Evolutionary conservation across 257 asterid genomes (phyloP), one percentile per base, ranked within the genome.

Genomic region (Nicotiana knightiana): DNA sequence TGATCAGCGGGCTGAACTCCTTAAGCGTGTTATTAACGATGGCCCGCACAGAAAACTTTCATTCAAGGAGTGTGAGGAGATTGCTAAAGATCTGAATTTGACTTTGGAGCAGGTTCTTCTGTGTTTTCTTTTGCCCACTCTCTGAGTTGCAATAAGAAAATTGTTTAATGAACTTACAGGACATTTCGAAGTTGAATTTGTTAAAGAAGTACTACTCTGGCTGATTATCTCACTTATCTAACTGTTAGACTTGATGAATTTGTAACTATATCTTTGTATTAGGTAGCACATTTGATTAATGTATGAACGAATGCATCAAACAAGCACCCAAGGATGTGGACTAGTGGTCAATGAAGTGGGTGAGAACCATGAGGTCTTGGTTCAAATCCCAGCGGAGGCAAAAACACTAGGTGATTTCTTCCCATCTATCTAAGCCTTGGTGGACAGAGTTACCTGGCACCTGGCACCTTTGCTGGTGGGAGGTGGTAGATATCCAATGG

Each of bases 11-110:
- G 93, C 85, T 78, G 90, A 90, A 88, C 95, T 96, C 83, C 89
- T 91, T 71, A 89, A 90, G 86, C 90, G 91, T 61, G 80, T 94
- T 76, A 83, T 86, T 66, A 84, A 85, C 67, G 89, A 90, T 81
- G 93, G 90, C 51, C 86, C 89, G 55, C 86, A 87, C 73, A 90
- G 85, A 85, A 94, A 89, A 86, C 97, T 96, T 81, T 90, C 98
- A 76, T 90, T 86, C 71, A 83, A 63, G 65, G 97, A 92, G 82
- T 96, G 99, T 82, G 89, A 81, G 87, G 84, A 87, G 89, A 94
- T 96, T 87, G 96, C 99, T 43, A 88, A 87, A 84, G 96, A 92
- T 86, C 95, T 96, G 76, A 88, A 91, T 91, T 87, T 96, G 92
- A 91, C 97, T 81, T 76, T 94, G 81, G 98, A 92, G 85, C 98